Conservation (phyloP, 163 green algal genomes). For the Picocystis sp. region DNA sequence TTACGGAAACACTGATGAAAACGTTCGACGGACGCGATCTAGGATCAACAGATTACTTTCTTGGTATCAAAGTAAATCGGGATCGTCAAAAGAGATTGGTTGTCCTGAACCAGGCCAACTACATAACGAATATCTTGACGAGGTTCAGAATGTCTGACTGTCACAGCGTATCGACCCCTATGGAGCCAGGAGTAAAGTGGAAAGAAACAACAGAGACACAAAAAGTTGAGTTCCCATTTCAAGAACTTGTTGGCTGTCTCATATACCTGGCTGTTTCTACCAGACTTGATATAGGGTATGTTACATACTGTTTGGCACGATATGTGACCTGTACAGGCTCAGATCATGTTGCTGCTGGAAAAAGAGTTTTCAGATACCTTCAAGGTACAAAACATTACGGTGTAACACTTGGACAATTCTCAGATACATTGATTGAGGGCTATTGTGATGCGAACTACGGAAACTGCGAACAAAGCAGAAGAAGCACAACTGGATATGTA, state of each 20-base stretch:
- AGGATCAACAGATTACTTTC: slow-evolving; percentile 16
- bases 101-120: too few relatives aligned
- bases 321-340: too few relatives aligned
- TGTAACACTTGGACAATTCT: too few relatives aligned
- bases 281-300: slow-evolving; percentile 15
- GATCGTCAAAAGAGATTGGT: slow-evolving; percentile 1
- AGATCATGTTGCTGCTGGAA: too few relatives aligned
- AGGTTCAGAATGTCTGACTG: too few relatives aligned
- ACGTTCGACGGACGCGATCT: slow-evolving; percentile 21
- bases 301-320: too few relatives aligned
- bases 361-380: too few relatives aligned
- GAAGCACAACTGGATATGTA: slow-evolving; percentile 22
- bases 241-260: slow-evolving; percentile 18
- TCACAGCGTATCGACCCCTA: too few relatives aligned
- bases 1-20: slow-evolving; percentile 8
- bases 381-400: too few relatives aligned
- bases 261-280: slow-evolving; percentile 19
- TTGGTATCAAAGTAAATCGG: slow-evolving; percentile 21
- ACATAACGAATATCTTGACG: too few relatives aligned
- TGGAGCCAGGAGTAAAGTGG: too few relatives aligned
- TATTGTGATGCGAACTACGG: slow-evolving; percentile 21
- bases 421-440: background rate
- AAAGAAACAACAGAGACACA: background rate
- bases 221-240: slow-evolving; percentile 9
- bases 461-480: slow-evolving; percentile 7